Evolutionary conservation across 805 yeast species (phyloP).

Genomic region (Candida piceae): DNA sequence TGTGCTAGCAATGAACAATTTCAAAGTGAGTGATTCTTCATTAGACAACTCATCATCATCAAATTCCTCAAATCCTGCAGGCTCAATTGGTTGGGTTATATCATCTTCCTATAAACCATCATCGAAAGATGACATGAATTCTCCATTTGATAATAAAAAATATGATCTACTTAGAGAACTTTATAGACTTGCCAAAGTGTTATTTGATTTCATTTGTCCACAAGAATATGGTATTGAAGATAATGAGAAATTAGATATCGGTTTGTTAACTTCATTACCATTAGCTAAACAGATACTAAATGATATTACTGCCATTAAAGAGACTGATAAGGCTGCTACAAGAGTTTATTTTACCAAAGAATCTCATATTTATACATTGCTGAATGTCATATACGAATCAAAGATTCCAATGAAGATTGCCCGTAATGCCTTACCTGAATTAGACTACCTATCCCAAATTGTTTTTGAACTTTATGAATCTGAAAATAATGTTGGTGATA

Average conservation of each 20-base stretch:
- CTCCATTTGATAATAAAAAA: constrained; percentile 73
- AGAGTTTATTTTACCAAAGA: constrained; percentile 94
- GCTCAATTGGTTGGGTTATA: constrained; percentile 71
- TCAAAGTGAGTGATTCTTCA: constrained; percentile 48
- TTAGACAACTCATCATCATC: constrained; percentile 21
- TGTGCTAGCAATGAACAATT: constrained; percentile 69
- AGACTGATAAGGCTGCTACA: constrained; percentile 74
- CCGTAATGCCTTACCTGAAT: constrained; percentile 91
- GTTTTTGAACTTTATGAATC: constrained; percentile 89
- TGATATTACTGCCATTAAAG: constrained; percentile 77
- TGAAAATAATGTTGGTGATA: constrained; percentile 60
- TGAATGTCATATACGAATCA: constrained; percentile 87
- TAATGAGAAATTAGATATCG: constrained; percentile 92
- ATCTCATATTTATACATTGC: constrained; percentile 88
- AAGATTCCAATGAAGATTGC: constrained; percentile 94
- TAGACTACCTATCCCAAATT: constrained; percentile 92
- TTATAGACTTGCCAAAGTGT: constrained; percentile 82
- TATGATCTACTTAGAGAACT: constrained; percentile 81
- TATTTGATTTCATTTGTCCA: constrained; percentile 96
- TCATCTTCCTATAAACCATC: constrained; percentile 28
- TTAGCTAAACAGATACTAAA: constrained; percentile 79
- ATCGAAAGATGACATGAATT: constrained; percentile 24
- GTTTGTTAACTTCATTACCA: constrained; percentile 89
- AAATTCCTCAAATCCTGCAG: constrained; percentile 38
- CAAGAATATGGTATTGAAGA: constrained; percentile 98